Percentiles rank a stretch among this genome's conserved stretches.
These are phyloP conservation scores for Clonostachys sp. DNA, from an alignment of 2,329 filamentous ascomycete genomes.

Conservation along the genomic window DNA sequence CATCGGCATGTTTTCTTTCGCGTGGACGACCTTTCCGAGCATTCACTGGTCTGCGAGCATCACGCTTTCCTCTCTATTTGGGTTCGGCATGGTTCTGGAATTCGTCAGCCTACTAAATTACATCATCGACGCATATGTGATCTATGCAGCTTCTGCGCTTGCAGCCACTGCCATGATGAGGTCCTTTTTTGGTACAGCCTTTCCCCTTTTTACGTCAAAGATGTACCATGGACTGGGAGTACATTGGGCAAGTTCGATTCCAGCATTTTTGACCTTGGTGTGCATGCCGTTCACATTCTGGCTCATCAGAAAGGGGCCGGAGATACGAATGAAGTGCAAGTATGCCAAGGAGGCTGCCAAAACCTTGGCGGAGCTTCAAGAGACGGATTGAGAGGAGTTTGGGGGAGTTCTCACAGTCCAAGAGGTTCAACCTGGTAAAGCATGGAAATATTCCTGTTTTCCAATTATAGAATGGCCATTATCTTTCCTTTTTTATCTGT, in stretches of 20 bases:
- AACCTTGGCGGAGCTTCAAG: too few species aligned
- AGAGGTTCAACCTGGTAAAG: too few species aligned
- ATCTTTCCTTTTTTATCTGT: too few species aligned
- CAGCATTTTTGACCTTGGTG: constrained; percentile 61
- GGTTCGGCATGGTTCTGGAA: constrained; percentile 52
- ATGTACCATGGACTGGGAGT: constrained; percentile 52
- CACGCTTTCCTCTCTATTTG: constrained; percentile 33
- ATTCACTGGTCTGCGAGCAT: constrained; percentile 47
- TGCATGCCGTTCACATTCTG: constrained; percentile 55
- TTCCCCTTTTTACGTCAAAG: constrained; percentile 59
- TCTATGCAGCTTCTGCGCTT: constrained; percentile 66
- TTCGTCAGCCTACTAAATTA: constrained; percentile 57
- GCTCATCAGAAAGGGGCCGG: constrained; percentile 53
- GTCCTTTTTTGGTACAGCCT: constrained; percentile 61
- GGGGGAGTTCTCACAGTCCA: too few species aligned
- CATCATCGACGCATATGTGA: constrained; percentile 59
- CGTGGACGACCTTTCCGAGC: constrained; percentile 48
- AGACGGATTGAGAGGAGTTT: too few species aligned
- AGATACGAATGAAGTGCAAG: constrained; percentile 48
- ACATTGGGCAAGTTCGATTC: constrained; percentile 66
- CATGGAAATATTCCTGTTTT: too few species aligned
- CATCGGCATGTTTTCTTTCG: constrained; percentile 55
- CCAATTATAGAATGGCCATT: too few species aligned
- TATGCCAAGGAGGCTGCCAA: constrained; percentile 36
- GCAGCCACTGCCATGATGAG: constrained; percentile 64